Evolutionary conservation across 257 asterid species (phyloP).

Genomic region (Avicennia marina): DNA sequence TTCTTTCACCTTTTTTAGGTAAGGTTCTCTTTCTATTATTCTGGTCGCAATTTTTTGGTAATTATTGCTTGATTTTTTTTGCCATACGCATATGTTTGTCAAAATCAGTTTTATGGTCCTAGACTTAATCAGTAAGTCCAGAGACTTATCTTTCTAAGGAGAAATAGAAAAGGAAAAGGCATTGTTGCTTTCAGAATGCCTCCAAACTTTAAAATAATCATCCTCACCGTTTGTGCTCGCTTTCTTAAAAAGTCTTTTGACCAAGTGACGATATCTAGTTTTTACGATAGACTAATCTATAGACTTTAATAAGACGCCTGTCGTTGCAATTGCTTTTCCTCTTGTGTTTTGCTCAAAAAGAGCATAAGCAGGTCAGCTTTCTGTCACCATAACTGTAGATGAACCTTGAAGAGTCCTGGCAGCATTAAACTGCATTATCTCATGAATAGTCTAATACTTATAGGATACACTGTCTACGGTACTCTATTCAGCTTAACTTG

Average conservation of each 20-base stretch:
- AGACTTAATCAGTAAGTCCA: conserved; percentile 4
- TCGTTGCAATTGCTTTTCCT: conserved; percentile 26
- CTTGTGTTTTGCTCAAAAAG: conserved; percentile 11
- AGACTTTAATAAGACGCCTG: conserved; percentile 25
- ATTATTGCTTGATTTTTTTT: background rate
- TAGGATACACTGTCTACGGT: conserved; percentile 3
- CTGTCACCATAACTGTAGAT: conserved; percentile 9
- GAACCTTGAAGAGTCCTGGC: background rate
- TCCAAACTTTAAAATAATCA: conserved; percentile 18
- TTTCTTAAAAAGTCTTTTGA: conserved; percentile 26
- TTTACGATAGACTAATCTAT: conserved; percentile 20
- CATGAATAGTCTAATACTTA: background rate
- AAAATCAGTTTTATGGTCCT: background rate
- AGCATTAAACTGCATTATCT: conserved; percentile 3
- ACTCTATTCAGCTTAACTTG: background rate
- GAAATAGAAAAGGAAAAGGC: background rate
- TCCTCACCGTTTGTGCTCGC: conserved; percentile 19
- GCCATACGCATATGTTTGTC: background rate
- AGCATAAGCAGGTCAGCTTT: conserved; percentile 10
- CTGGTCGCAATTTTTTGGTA: too few species aligned
- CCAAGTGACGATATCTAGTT: conserved; percentile 32
- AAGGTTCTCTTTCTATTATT: too few species aligned
- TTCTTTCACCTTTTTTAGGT: too few species aligned
- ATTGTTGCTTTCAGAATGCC: conserved; percentile 17
- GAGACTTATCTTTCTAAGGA: background rate